These are phyloP conservation scores for Scedosporium aurantiacum DNA, from an alignment of 2,329 filamentous ascomycete genomes.

Conservation along the genomic window DNA sequence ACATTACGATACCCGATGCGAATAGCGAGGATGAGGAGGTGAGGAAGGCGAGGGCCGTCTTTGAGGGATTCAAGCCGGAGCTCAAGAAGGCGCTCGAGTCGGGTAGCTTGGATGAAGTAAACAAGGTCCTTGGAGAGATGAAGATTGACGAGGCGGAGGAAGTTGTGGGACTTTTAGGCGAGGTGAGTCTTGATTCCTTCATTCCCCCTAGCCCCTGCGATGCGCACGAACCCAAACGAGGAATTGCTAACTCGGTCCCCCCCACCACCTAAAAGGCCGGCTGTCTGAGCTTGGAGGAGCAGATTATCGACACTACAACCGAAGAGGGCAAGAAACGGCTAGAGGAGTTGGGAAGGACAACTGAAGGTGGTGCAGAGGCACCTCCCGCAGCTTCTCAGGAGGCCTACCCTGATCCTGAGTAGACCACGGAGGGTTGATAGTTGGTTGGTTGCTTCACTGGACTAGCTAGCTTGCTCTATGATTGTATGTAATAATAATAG, in stretches of 20 bases:
- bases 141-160: slow-evolving; percentile 79
- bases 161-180: slow-evolving; percentile 66
- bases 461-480: background rate
- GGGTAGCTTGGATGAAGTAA: slow-evolving; percentile 62
- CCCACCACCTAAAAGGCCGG: slow-evolving; percentile 50
- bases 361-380: background rate
- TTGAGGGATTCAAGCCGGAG: slow-evolving; percentile 71
- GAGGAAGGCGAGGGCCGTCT: slow-evolving; percentile 59
- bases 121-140: slow-evolving; percentile 66
- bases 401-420: slow-evolving; percentile 9
- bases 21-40: slow-evolving; percentile 55
- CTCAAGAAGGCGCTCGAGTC: slow-evolving; percentile 74
- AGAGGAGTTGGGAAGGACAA: slow-evolving; percentile 45
- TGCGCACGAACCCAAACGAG: background rate
- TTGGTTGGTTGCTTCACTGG: background rate
- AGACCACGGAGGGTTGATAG: background rate
- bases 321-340: slow-evolving; percentile 70
- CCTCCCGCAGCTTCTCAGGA: background rate
- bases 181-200: slow-evolving; percentile 36
- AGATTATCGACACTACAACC: slow-evolving; percentile 91
- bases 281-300: slow-evolving; percentile 81
- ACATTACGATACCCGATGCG: slow-evolving; percentile 67
- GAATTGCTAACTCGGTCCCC: background rate
- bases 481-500: background rate
- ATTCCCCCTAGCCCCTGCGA: background rate